phyloP scores from a whole-genome alignment of 1,284 basidiomycete genomes.

The Leucoagaricus sp. region DNA sequence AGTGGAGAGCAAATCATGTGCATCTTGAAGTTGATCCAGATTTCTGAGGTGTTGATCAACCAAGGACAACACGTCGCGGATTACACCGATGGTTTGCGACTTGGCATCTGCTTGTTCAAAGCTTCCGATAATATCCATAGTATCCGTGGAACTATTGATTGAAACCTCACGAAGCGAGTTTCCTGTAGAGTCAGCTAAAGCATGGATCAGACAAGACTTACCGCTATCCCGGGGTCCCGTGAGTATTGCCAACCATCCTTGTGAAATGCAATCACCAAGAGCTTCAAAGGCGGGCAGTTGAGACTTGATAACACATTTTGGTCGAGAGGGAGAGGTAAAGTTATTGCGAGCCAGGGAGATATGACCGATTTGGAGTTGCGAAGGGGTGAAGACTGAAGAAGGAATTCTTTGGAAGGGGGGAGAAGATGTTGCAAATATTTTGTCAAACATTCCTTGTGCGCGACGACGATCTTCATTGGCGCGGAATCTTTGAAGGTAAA shows the following conservation, averaged over 20 bases:
- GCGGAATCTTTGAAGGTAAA: conserved; percentile 91
- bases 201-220: conserved; percentile 79
- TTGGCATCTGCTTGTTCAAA: conserved; percentile 86
- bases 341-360: conserved; percentile 54
- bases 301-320: conserved; percentile 56
- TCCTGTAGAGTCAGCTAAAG: conserved; percentile 75
- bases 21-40: conserved; percentile 27
- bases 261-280: conserved; percentile 72
- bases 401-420: conserved; percentile 45
- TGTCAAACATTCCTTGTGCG: conserved; percentile 65
- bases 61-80: conserved; percentile 42
- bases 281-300: conserved; percentile 78
- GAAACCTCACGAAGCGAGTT: conserved; percentile 72
- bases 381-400: conserved; percentile 42
- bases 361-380: conserved; percentile 71
- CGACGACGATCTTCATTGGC: conserved; percentile 63
- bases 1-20: conserved; percentile 20
- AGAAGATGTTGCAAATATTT: conserved; percentile 51
- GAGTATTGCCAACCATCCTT: conserved; percentile 89
- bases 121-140: conserved; percentile 91
- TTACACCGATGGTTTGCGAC: conserved; percentile 39
- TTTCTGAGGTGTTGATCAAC: conserved; percentile 44
- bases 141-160: conserved; percentile 89
- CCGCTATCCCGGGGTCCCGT: conserved; percentile 78
- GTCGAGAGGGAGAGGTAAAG: conserved; percentile 37